These are phyloP conservation scores for Logfia minima DNA, from an alignment of 129 eudicot species.

Conservation along the genomic window DNA sequence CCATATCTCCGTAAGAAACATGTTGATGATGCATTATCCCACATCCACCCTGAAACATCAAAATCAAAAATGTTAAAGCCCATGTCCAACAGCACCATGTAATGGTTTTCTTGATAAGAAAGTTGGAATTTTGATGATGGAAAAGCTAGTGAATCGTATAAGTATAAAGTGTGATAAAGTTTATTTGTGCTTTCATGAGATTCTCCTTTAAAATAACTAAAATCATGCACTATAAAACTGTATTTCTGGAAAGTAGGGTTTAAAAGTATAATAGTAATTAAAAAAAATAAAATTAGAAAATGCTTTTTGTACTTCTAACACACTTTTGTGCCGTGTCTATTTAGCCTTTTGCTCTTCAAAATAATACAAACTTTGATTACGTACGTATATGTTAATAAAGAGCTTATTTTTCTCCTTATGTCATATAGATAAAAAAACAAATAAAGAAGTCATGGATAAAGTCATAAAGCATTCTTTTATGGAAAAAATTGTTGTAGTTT, in stretches of 20 bases:
- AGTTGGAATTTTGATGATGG: neutral
- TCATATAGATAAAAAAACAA: neutral
- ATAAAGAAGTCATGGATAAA: no score
- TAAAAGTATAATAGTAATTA: neutral
- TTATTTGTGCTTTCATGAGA: conserved; percentile 1
- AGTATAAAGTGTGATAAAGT: neutral
- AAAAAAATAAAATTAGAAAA: no score
- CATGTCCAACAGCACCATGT: no score
- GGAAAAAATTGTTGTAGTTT: neutral
- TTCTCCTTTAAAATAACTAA: neutral
- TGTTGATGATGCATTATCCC: conserved; percentile 42
- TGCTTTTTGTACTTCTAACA: conserved; percentile 2
- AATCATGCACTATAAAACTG: conserved; percentile 9
- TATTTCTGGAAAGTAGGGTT: neutral
- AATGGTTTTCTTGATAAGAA: neutral
- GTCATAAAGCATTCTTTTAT: no score
- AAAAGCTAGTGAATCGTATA: neutral
- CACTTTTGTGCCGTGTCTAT: neutral
- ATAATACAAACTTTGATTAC: neutral
- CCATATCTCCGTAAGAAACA: conserved; percentile 48
- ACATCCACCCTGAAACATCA: conserved; percentile 45
- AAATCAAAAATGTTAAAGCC: neutral
- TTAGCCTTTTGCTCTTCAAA: neutral
- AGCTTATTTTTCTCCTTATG: neutral
- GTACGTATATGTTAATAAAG: neutral